phyloP scores from a whole-genome alignment of 176 grass and related monocot species.

The Hordeum vulgare region MorexV3_pseudomolecules_assembly NC_058518.1:201504297-201504796 shows the following conservation, averaged over 20 bases:
- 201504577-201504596: slow-evolving; percentile 14
- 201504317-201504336: no score
- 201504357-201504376: no score
- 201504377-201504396: no score
- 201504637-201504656: slow-evolving; percentile 15
- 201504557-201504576: slow-evolving; percentile 22
- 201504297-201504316: background rate
- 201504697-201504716: background rate
- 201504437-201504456: no score
- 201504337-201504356: no score
- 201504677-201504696: background rate
- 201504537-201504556: slow-evolving; percentile 18
- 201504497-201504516: slow-evolving; percentile 4
- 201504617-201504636: slow-evolving; percentile 22
- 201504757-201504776: no score
- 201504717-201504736: no score
- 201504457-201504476: no score
- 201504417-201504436: no score
- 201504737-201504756: no score
- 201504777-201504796: background rate
- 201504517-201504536: background rate
- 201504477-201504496: no score
- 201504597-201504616: slow-evolving; percentile 21
- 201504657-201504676: background rate
- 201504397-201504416: no score